Percentiles rank a stretch among this genome's conserved stretches.
These are phyloP conservation scores for Pinus albicaulis DNA, from an alignment of 75 land plant genomes.

Conservation along the genomic window DNA sequence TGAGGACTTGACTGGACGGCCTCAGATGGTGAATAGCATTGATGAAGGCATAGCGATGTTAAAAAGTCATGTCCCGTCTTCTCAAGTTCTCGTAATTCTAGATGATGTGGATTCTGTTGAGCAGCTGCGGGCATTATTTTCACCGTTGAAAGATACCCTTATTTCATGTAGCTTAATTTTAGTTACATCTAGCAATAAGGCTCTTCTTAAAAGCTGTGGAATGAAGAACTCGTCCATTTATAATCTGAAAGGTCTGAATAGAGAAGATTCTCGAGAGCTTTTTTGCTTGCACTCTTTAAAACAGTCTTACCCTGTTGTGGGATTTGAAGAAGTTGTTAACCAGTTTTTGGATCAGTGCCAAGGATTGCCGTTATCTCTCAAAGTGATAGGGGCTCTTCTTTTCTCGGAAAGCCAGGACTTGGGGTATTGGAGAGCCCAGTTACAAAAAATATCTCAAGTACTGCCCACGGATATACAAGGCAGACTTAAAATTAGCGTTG, in stretches of 20 bases:
- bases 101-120: background rate
- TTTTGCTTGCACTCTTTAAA: background rate
- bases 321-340: background rate
- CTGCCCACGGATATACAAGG: background rate
- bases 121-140: background rate
- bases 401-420: background rate
- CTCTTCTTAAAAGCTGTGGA: background rate
- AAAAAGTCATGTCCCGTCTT: background rate
- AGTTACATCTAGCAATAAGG: background rate
- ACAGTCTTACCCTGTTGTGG: background rate
- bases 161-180: background rate
- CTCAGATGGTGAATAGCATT: background rate
- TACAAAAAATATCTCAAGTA: background rate
- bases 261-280: background rate
- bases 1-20: background rate
- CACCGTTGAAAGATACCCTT: background rate
- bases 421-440: background rate
- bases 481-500: background rate
- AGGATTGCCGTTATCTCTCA: background rate
- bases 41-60: background rate
- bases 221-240: background rate
- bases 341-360: background rate
- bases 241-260: background rate
- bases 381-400: background rate
- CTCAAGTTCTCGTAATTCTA: background rate